Conservation (phyloP, 164 flowering plant species). For the Vitis vinifera region DNA sequence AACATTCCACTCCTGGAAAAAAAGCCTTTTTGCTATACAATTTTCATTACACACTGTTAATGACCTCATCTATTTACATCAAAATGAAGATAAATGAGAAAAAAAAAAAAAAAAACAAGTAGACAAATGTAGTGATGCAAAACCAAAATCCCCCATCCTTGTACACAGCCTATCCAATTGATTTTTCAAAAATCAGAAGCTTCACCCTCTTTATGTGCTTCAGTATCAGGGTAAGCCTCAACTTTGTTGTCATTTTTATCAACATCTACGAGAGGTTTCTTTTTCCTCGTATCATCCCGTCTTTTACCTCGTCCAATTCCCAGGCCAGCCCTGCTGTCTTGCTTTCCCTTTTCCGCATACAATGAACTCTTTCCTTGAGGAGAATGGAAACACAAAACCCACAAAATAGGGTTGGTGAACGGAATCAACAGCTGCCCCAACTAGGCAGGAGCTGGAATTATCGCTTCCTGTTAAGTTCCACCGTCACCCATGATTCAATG, state of each 20-base stretch:
- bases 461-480: background rate
- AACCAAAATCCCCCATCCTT: conserved; percentile 8
- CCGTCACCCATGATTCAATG: conserved; percentile 56
- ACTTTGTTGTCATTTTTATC: background rate
- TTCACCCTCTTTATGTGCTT: background rate
- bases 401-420: conserved; percentile 1
- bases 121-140: conserved; percentile 6
- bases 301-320: conserved; percentile 8
- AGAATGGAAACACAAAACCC: conserved; percentile 10
- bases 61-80: conserved; percentile 39
- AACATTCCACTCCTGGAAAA: conserved; percentile 5
- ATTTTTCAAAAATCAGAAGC: background rate
- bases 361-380: conserved; percentile 1
- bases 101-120: conserved; percentile 2
- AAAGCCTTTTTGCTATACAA: conserved; percentile 37
- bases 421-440: conserved; percentile 14
- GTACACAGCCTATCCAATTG: background rate
- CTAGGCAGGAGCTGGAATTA: background rate
- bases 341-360: conserved; percentile 3
- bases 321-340: conserved; percentile 28
- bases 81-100: background rate
- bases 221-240: background rate
- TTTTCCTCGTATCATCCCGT: background rate
- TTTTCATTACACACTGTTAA: conserved; percentile 27
- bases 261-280: background rate